phyloP scores from a whole-genome alignment of 208 protist species.

The Crithidia bombi region DNA sequence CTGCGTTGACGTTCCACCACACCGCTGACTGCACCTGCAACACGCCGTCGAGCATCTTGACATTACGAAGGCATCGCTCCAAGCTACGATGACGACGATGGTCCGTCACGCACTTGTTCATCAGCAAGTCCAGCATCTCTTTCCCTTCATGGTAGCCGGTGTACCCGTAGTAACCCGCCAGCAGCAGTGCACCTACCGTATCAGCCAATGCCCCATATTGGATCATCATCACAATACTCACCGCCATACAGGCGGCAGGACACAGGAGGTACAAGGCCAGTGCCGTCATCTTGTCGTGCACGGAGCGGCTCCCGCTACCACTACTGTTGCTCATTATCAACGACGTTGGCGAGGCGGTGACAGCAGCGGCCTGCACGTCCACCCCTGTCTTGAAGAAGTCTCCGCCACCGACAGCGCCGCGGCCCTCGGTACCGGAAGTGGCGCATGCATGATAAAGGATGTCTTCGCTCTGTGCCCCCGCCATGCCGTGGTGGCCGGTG shows the following conservation, averaged over 20 bases:
- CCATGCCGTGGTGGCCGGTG: slow-evolving; percentile 38
- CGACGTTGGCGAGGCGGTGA: not conserved
- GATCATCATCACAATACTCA: slow-evolving; percentile 20
- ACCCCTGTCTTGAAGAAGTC: slow-evolving; percentile 9
- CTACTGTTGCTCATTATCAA: not conserved
- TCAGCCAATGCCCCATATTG: slow-evolving; percentile 18
- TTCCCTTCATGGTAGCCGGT: slow-evolving; percentile 27
- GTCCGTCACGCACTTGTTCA: slow-evolving; percentile 67
- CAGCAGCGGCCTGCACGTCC: not conserved
- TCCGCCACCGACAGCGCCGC: slow-evolving; percentile 4
- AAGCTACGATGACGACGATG: slow-evolving; percentile 21
- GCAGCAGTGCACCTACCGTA: slow-evolving; percentile 26
- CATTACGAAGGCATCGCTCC: slow-evolving; percentile 47
- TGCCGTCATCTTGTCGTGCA: slow-evolving; percentile 5
- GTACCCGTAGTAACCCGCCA: slow-evolving; percentile 39
- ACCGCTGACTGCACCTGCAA: slow-evolving; percentile 54
- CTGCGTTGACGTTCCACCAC: slow-evolving; percentile 53
- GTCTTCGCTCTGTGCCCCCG: slow-evolving; percentile 33
- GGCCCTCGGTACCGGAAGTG: not conserved
- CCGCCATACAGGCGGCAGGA: slow-evolving; percentile 14
- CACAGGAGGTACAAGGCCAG: slow-evolving; percentile 20
- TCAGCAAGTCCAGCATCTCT: slow-evolving; percentile 54
- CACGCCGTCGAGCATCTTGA: slow-evolving; percentile 58
- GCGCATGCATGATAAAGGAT: slow-evolving; percentile 24
- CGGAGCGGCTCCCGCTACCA: not conserved